Evolutionary conservation across 495 filamentous ascomycete genomes (phyloP), one percentile per base, ranked within the genome.

Genomic region (Tuber borchii): DNA sequence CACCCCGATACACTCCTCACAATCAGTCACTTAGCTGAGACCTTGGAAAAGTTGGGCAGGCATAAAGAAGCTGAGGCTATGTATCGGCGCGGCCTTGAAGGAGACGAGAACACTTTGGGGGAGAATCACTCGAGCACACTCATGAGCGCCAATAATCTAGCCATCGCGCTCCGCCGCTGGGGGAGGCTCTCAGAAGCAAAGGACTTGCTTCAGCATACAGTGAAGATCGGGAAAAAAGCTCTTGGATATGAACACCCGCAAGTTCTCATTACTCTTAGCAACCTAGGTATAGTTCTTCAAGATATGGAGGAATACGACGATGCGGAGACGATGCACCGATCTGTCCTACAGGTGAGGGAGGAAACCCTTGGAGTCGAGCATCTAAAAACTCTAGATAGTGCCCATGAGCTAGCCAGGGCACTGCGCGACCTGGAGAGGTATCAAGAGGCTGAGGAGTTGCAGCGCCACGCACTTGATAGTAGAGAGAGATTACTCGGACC

Each of bases 121-220:
- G 37, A 40, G 37, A 70, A 78, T 14, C 73, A 80, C 56, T 42
- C 72, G 7, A 17, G 42, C 19, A 80, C 75, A 40, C 73, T 80
- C 37, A 61, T 2, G 4, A 71, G n/a, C 6, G 46, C 81, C 74
- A 79, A 75, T 69, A 83, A 71, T 69, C 80, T 83, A 45, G 83
- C 82, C 40, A 69, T 78, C 14, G 51, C 83, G 42, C 77, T 86
- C 26, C 43, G 75, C 39, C 44, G 76, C 19, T 77, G 83, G 44
- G 84, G 83, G 8, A 81, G 83, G 31, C 84, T 83, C 73, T 40
- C 82, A 37, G 84, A 87, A 48, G 85, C 85, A 1, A 84, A 86
- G 51, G n/a, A 51, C 34, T 65, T 83, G 34, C 71, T 82, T 42
- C 68, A 77, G 7, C 68, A 74, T 61, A 73, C 74, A n/a, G 43